Evolutionary conservation across 768 basidiomycete species (phyloP).

Genomic region (Infundibulicybe gibba): DNA sequence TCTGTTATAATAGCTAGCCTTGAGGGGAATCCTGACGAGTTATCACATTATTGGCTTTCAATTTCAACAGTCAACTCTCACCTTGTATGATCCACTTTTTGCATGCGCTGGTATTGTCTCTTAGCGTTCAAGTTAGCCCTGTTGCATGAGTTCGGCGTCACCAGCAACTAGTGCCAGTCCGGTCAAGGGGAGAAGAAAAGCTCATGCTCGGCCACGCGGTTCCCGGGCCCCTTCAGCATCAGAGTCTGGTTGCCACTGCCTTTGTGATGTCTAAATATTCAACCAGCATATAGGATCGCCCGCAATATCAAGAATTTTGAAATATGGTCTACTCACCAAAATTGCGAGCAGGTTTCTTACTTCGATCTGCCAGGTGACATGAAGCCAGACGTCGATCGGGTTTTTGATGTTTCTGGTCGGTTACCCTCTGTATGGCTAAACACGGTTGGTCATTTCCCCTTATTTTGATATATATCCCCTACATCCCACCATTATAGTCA

Average conservation of each 20-base stretch:
- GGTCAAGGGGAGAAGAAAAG: slow-evolving; percentile 10
- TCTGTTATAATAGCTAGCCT: too few relatives aligned
- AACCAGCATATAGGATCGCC: slow-evolving; percentile 35
- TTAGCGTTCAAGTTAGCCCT: too few relatives aligned
- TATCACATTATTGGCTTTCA: too few relatives aligned
- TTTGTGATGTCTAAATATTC: background rate
- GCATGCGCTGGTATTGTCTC: too few relatives aligned
- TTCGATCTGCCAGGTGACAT: slow-evolving; percentile 39
- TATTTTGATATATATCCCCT: background rate
- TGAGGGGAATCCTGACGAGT: too few relatives aligned
- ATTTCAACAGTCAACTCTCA: too few relatives aligned
- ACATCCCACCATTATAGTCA: slow-evolving; percentile 9
- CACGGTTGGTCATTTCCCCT: slow-evolving; percentile 20
- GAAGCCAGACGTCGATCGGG: slow-evolving; percentile 26
- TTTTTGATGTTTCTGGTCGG: slow-evolving; percentile 31
- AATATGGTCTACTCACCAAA: slow-evolving; percentile 45
- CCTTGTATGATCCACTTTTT: too few relatives aligned
- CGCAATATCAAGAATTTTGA: slow-evolving; percentile 46
- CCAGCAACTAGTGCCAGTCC: slow-evolving; percentile 3
- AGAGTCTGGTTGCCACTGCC: slow-evolving; percentile 26
- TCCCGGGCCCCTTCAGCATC: slow-evolving; percentile 42
- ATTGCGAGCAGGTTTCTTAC: slow-evolving; percentile 45
- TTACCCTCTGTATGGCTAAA: slow-evolving; percentile 41
- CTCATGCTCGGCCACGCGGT: slow-evolving; percentile 7
- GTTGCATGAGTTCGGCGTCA: slow-evolving; percentile 1